Percentiles rank a stretch among this genome's conserved stretches.
Evolutionary conservation across 257 asterid genomes (phyloP).

Genomic region (Solanum boliviense): DNA sequence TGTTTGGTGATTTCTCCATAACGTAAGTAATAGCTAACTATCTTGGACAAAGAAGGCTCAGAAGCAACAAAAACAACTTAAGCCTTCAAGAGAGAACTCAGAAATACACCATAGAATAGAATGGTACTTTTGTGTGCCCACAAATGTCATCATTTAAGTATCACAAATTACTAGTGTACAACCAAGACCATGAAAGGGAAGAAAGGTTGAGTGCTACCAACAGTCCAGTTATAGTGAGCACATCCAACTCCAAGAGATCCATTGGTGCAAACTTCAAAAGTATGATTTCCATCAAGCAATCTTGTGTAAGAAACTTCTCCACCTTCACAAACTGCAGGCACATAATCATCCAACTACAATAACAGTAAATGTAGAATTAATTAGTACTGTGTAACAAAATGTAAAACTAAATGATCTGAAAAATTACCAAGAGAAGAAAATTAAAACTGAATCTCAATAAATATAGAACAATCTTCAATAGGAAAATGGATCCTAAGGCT

Average conservation of each 20-base stretch:
- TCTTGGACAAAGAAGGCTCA: background rate
- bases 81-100: background rate
- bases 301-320: slow-evolving; percentile 33
- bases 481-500: background rate
- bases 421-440: background rate
- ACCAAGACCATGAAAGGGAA: background rate
- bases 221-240: slow-evolving; percentile 57
- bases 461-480: background rate
- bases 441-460: background rate
- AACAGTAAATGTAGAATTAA: background rate
- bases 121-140: background rate
- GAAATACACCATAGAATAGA: background rate
- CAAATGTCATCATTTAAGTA: background rate
- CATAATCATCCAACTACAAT: slow-evolving; percentile 63
- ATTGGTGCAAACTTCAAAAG: slow-evolving; percentile 59
- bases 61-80: background rate
- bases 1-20: background rate
- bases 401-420: background rate
- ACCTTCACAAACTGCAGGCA: slow-evolving; percentile 40
- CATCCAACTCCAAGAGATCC: slow-evolving; percentile 50
- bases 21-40: background rate
- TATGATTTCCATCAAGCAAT: slow-evolving; percentile 64
- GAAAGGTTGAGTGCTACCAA: slow-evolving; percentile 39
- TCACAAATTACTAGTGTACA: background rate
- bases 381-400: background rate